Percentiles rank a stretch among this genome's conserved stretches.
Conservation (phyloP, 1,284 basidiomycete genomes). For the Malassezia caprae region DNA sequence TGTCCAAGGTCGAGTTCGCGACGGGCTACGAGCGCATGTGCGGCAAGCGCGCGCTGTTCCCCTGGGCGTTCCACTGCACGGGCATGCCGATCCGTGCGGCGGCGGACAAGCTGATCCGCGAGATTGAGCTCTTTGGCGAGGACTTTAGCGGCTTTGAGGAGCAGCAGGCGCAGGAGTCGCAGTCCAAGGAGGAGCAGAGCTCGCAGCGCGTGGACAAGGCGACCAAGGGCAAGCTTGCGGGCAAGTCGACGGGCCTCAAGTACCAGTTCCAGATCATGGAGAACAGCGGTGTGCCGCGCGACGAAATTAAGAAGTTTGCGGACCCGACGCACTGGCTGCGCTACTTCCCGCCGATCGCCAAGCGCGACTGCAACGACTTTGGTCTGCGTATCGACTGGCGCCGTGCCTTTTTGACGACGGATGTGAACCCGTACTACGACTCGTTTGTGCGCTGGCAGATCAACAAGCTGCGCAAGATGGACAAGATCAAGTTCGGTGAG, state of each 20-base stretch:
- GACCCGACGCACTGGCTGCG: constrained; percentile 84
- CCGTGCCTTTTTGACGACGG: constrained; percentile 84
- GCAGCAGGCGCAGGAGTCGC: constrained; percentile 17
- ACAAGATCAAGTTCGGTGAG: constrained; percentile 69
- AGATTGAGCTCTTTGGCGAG: constrained; percentile 88
- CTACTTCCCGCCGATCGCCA: constrained; percentile 87
- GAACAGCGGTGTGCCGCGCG: constrained; percentile 64
- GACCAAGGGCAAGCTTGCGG: constrained; percentile 89
- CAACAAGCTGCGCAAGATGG: constrained; percentile 68
- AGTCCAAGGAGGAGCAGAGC: not conserved
- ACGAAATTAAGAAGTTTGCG: constrained; percentile 90
- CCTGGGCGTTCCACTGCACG: constrained; percentile 85
- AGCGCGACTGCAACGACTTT: constrained; percentile 73
- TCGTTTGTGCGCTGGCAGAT: constrained; percentile 96
- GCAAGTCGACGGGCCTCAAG: constrained; percentile 82
- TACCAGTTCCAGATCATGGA: constrained; percentile 99
- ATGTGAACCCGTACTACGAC: constrained; percentile 94
- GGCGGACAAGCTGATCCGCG: constrained; percentile 90
- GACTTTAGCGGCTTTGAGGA: constrained; percentile 67
- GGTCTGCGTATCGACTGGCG: constrained; percentile 97
- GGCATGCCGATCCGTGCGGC: constrained; percentile 99
- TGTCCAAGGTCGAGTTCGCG: constrained; percentile 95
- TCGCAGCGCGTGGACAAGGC: constrained; percentile 56
- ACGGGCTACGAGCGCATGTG: constrained; percentile 91
- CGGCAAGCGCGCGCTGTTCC: constrained; percentile 88